phyloP scores from a whole-genome alignment of 2,329 filamentous ascomycete species.

The Phyllosticta paracitricarpa region DNA sequence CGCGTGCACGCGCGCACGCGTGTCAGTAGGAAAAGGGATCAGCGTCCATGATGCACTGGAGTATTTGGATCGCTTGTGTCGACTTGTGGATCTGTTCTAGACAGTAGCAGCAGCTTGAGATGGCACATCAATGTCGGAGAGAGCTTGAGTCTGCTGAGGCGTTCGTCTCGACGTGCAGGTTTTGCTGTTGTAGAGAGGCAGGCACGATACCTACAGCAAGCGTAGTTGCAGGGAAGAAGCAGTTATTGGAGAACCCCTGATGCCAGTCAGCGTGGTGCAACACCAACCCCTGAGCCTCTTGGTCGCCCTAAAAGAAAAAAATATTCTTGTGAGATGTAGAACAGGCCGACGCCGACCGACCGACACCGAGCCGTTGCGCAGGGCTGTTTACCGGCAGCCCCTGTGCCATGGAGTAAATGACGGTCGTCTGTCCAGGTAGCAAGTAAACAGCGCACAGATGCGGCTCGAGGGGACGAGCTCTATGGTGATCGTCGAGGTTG shows the following conservation, averaged over 20 bases:
- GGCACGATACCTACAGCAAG: too few relatives aligned
- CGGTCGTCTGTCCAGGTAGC: neutral
- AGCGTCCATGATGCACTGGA: neutral
- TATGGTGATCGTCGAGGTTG: neutral
- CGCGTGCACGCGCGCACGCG: neutral
- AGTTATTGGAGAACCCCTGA: too few relatives aligned
- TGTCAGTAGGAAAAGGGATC: neutral
- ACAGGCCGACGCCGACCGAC: neutral
- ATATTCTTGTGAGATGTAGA: neutral
- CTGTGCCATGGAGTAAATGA: neutral
- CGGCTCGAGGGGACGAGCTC: neutral
- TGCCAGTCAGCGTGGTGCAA: neutral
- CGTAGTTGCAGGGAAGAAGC: too few relatives aligned
- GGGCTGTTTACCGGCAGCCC: neutral
- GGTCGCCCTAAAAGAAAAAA: neutral
- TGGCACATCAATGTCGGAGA: neutral
- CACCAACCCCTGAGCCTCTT: neutral
- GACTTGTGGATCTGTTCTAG: neutral
- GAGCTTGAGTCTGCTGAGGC: too few relatives aligned
- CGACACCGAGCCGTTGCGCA: neutral
- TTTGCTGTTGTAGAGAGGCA: too few relatives aligned
- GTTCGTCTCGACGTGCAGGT: too few relatives aligned
- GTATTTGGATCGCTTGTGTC: neutral
- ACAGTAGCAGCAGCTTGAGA: neutral
- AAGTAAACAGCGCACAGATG: neutral